phyloP scores from a whole-genome alignment of 768 basidiomycete genomes.

The Suillus tomentosus region DNA sequence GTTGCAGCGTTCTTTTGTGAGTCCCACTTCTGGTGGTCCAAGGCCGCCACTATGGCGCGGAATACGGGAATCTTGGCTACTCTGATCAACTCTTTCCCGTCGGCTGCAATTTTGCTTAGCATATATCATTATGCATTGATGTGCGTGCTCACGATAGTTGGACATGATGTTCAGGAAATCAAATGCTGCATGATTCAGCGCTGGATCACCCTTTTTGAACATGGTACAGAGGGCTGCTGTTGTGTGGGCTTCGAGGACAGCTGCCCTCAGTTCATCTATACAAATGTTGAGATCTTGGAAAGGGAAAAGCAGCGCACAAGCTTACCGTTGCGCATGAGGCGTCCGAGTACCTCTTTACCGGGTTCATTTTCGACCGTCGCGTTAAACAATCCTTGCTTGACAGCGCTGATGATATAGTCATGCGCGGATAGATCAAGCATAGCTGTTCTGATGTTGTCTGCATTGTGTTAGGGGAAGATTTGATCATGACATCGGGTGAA shows the following conservation, averaged over 20 bases:
- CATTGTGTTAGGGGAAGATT: neutral
- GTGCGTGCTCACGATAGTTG: conserved; percentile 7
- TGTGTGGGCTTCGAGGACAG: conserved; percentile 3
- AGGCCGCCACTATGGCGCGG: neutral
- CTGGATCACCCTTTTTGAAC: conserved; percentile 1
- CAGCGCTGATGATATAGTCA: conserved; percentile 1
- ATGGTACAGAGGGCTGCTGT: neutral
- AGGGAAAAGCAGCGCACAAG: neutral
- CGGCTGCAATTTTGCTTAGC: neutral
- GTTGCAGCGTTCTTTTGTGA: neutral
- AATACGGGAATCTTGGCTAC: neutral
- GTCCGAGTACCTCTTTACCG: conserved; percentile 4
- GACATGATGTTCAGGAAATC: conserved; percentile 12
- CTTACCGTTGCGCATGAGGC: conserved; percentile 9
- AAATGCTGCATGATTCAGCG: neutral
- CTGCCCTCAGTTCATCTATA: conserved; percentile 13
- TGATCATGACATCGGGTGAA: neutral
- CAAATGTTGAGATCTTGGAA: neutral
- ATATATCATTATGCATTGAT: neutral
- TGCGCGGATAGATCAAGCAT: conserved; percentile 2
- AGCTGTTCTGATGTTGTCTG: conserved; percentile 4
- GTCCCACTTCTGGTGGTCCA: neutral
- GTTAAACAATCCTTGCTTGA: conserved; percentile 4
- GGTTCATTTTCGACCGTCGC: conserved; percentile 11
- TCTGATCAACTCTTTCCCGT: conserved; percentile 3